Evolutionary conservation across 2,329 filamentous ascomycete genomes (phyloP), one percentile per base, ranked within the genome.

Genomic region (Neopestalotiopsis clavispora): DNA sequence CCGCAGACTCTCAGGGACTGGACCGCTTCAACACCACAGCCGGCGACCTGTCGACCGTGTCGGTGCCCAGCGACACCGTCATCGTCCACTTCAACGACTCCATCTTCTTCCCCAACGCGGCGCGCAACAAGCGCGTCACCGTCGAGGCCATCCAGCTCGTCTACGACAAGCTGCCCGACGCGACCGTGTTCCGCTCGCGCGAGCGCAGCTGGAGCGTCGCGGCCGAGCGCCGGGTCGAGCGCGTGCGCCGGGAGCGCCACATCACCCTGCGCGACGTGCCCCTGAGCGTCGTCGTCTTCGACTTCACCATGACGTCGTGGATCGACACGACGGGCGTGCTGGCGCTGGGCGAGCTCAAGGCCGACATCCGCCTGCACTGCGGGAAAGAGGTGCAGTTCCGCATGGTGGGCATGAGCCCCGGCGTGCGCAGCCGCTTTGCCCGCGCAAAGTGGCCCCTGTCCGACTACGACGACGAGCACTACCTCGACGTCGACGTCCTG

Each of bases 71-170:
- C 2, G 87, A 90, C 72, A 83, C 84, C 1, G 86, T 86, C 38
- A 79, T 91, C 45, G 87, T 91, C 74, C 81, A 81, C 4, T 88
- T 90, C 76, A 84, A 82, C 45, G 86, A 89, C 68, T 84, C 86
- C 1, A 79, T 91, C 45, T 86, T 90, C 77, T 91, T 90, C 79
- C 86, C 84, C 70, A 91, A 91, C 73, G 87, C 88, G 2, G 86
- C 87, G 68, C 79, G 84, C 56, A 73, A 69, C 67, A 79, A 78
- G 67, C 64, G 71, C 2, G 66, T 65, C 4, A 68, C 75, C 3
- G 75, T 78, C 59, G 77, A 79, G 69, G 74, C 74, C 6, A 73
- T 78, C 28, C 76, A 77, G 69, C 74, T 79, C 13, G 74, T 75
- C 61, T 79, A 76, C 68, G 71, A 73, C 49, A 74, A 60, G 67